Evolutionary conservation across 164 flowering plant species (phyloP).

Genomic region (Litsea cubeba): DNA sequence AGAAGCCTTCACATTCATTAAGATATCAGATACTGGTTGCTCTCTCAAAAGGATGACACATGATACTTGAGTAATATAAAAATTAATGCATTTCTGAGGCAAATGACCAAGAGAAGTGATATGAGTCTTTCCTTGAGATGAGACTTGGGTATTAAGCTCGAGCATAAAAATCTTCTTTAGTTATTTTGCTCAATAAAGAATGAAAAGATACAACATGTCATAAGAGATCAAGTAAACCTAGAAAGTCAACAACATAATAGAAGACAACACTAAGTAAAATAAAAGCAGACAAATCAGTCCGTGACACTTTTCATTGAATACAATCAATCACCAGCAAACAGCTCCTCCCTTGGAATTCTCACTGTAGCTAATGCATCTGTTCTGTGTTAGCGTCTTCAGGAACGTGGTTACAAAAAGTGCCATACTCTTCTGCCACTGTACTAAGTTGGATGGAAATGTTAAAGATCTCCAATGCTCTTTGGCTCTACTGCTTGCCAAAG

Average conservation of each 20-base stretch:
- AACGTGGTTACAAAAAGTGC: too few species aligned
- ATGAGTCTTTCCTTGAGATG: background rate
- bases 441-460: too few species aligned
- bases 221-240: background rate
- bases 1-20: background rate
- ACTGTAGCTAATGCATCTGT: too few species aligned
- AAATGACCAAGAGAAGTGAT: background rate
- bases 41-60: background rate
- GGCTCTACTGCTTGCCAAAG: too few species aligned
- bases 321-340: background rate
- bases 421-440: too few species aligned
- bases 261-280: background rate
- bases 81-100: background rate
- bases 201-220: background rate
- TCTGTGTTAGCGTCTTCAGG: too few species aligned
- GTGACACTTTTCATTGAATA: background rate
- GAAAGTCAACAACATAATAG: background rate
- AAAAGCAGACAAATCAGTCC: background rate
- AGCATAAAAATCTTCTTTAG: background rate
- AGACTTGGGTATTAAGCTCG: background rate
- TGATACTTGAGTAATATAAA: background rate
- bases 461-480: too few species aligned
- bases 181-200: background rate
- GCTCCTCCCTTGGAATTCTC: too few species aligned
- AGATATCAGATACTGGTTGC: background rate